These are phyloP conservation scores for Pulveroboletus frians DNA, from an alignment of 768 basidiomycete genomes.

Conservation along the genomic window DNA sequence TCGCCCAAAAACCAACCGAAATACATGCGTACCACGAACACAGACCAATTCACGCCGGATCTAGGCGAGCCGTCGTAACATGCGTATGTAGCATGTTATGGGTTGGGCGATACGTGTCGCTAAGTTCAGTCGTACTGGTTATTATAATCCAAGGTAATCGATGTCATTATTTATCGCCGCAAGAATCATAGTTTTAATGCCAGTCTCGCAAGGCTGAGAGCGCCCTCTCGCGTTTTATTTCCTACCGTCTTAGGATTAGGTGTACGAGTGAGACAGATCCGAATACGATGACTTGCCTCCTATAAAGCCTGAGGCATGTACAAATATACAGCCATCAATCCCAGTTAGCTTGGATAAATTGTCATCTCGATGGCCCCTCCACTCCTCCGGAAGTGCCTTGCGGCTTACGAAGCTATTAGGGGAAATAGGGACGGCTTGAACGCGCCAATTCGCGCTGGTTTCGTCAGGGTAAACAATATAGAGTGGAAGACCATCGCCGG, in stretches of 20 bases:
- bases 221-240: constrained; percentile 87
- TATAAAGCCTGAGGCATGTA: constrained; percentile 95
- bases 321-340: constrained; percentile 81
- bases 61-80: constrained; percentile 10
- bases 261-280: not conserved
- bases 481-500: constrained; percentile 51
- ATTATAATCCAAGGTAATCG: constrained; percentile 11
- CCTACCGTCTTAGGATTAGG: constrained; percentile 40
- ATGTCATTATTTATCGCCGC: constrained; percentile 15
- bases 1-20: constrained; percentile 4
- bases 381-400: constrained; percentile 87
- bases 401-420: constrained; percentile 86
- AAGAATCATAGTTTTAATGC: constrained; percentile 43
- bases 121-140: constrained; percentile 7
- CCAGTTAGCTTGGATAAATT: constrained; percentile 67
- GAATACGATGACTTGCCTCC: constrained; percentile 55
- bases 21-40: not conserved
- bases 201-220: constrained; percentile 68
- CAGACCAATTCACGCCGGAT: constrained; percentile 10
- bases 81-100: constrained; percentile 12
- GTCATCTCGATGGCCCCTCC: constrained; percentile 90
- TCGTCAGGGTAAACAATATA: constrained; percentile 93
- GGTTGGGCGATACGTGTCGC: constrained; percentile 6
- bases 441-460: constrained; percentile 67
- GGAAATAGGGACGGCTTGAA: constrained; percentile 85